Evolutionary conservation across 225 moss, liverwort and hornwort species (phyloP).

Genomic region (Marchantia paleacea): DNA sequence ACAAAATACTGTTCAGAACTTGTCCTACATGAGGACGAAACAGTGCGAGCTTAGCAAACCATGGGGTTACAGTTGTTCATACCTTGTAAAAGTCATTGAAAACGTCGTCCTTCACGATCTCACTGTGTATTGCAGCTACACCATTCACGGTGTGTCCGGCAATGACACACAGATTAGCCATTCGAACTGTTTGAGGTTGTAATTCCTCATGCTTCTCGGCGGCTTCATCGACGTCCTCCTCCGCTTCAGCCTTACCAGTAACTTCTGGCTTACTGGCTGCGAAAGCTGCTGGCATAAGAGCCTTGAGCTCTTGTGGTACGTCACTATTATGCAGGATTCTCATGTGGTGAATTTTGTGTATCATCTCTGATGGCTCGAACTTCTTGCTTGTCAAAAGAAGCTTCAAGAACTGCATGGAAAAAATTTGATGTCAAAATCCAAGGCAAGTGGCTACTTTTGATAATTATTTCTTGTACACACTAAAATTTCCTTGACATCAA

Average conservation of each 20-base stretch:
- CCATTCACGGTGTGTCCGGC: slow-evolving; percentile 90
- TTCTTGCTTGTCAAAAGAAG: slow-evolving; percentile 49
- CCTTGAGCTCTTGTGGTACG: slow-evolving; percentile 32
- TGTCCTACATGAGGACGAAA: too few species aligned
- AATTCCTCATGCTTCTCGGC: slow-evolving; percentile 9
- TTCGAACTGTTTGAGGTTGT: slow-evolving; percentile 52
- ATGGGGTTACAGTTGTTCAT: not conserved
- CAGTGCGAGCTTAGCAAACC: not conserved
- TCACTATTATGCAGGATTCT: slow-evolving; percentile 75
- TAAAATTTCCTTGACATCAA: too few species aligned
- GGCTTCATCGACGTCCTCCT: slow-evolving; percentile 23
- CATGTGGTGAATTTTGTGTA: slow-evolving; percentile 57
- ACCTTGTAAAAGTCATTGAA: slow-evolving; percentile 97
- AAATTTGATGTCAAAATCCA: not conserved
- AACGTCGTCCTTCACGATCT: slow-evolving; percentile 92
- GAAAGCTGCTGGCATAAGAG: slow-evolving; percentile 26
- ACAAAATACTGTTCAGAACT: too few species aligned
- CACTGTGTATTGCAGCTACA: slow-evolving; percentile 92
- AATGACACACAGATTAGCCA: slow-evolving; percentile 96
- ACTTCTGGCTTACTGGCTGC: slow-evolving; percentile 25
- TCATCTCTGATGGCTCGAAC: slow-evolving; percentile 46
- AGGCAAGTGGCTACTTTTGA: too few species aligned
- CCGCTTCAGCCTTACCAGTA: slow-evolving; percentile 29
- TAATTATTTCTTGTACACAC: too few species aligned
- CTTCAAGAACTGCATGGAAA: slow-evolving; percentile 64